Evolutionary conservation across 2,329 filamentous ascomycete species (phyloP), one percentile per base, ranked within the genome.

Genomic region (Aspergillus vadensis): DNA sequence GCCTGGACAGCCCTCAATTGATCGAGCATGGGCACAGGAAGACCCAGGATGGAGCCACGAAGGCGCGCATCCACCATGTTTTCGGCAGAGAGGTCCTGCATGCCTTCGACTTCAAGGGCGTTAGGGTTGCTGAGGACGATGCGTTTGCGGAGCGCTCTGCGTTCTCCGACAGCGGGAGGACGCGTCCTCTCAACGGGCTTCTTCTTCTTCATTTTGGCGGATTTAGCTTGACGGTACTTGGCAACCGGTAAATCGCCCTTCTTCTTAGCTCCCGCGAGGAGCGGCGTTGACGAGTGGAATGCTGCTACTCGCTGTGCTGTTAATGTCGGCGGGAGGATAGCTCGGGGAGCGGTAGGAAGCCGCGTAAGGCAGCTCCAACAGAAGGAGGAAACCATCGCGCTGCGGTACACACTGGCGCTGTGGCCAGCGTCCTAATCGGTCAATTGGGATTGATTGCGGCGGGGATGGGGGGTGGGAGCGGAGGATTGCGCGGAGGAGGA

Each of bases 51-150:
- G 62, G 84, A 84, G 38, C 90, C 91, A 9, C 84, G 79, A 54
- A 85, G 83, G 36, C 81, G 80, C 30, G 79, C 76, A 57, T 83
- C 79, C 17, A 83, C 76, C 77, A 89, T 79, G 47, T 82, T 84
- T 63, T 83, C 80, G 9, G 77, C 73, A 12, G 78, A 82, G 57
- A 96, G 72, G 52, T 88, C 83, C 61, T 83, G 78, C 67, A 96
- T 81, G 10, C 86, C 90, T 23, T 81, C 73, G 7, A 98, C 89
- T 61, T 89, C 86, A 39, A 97, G 81, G 53, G 95, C 95, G 79
- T 97, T 98, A 76, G 91, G 90, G 80, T 98, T 99, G 82, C 90
- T 94, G 62, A 99, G 86, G 61, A 96, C 88, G 70, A 99, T 91
- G 68, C 91, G 88, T 81, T 96, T 97, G 66, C 92, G 88, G 73